Evolutionary conservation across 345 rosid genomes (phyloP).

Genomic region (Eucalyptus marginata): DNA sequence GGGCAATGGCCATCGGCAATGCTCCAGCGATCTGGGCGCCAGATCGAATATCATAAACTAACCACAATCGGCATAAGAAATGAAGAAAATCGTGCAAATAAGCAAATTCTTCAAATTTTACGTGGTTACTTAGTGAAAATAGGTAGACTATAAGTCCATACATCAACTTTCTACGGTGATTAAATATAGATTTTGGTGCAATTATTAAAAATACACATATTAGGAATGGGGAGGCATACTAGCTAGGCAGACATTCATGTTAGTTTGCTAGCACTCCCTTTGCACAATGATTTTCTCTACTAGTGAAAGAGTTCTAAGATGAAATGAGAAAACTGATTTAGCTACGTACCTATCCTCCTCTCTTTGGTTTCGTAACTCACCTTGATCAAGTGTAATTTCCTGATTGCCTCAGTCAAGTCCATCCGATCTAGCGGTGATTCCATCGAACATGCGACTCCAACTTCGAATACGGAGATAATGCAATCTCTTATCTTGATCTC

Average conservation of each 20-base stretch:
- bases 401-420: neutral
- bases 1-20: too few relatives aligned
- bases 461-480: neutral
- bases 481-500: neutral
- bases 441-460: neutral
- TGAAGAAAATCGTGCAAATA: neutral
- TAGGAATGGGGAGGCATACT: too few relatives aligned
- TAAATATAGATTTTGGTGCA: too few relatives aligned
- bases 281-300: too few relatives aligned
- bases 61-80: neutral
- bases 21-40: too few relatives aligned
- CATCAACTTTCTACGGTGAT: neutral
- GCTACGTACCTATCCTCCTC: neutral
- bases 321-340: neutral
- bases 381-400: neutral
- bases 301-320: neutral
- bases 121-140: neutral
- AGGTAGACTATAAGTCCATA: neutral
- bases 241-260: too few relatives aligned
- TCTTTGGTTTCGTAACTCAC: neutral
- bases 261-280: neutral
- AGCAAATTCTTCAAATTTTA: neutral
- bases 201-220: too few relatives aligned
- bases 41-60: too few relatives aligned
- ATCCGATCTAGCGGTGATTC: neutral